Evolutionary conservation across 257 asterid species (phyloP).

Genomic region (Lithospermum erythrorhizon): DNA sequence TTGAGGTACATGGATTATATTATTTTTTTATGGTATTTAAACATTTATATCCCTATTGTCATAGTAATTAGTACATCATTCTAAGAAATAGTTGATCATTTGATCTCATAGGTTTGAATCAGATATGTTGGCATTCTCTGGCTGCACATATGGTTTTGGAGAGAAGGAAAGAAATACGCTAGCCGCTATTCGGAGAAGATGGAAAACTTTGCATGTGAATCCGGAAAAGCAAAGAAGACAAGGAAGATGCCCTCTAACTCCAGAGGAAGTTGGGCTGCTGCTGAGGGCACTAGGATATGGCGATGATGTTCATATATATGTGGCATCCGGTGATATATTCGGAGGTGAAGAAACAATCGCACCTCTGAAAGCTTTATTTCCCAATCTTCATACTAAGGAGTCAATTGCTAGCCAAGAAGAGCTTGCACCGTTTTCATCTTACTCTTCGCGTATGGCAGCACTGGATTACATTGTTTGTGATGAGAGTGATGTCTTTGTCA

Average conservation of each 20-base stretch:
- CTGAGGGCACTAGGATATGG: slow-evolving; percentile 65
- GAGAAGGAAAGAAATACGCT: slow-evolving; percentile 44
- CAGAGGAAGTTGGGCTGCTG: slow-evolving; percentile 74
- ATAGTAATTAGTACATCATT: background rate
- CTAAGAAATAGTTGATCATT: background rate
- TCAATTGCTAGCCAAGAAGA: slow-evolving; percentile 56
- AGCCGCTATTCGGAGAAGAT: slow-evolving; percentile 46
- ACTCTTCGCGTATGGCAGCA: slow-evolving; percentile 78
- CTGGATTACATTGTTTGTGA: slow-evolving; percentile 69
- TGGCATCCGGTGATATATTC: slow-evolving; percentile 67
- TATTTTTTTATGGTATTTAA: too few relatives aligned
- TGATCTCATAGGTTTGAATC: slow-evolving; percentile 52
- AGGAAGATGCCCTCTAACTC: slow-evolving; percentile 68
- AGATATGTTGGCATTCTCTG: slow-evolving; percentile 82
- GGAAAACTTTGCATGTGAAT: slow-evolving; percentile 68
- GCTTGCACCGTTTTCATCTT: slow-evolving; percentile 42
- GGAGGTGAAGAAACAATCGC: slow-evolving; percentile 59
- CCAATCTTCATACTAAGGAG: slow-evolving; percentile 58
- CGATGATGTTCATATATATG: slow-evolving; percentile 54
- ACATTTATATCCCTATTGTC: background rate
- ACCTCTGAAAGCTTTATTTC: slow-evolving; percentile 61
- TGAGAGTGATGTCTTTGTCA: slow-evolving; percentile 63
- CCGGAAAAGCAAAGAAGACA: slow-evolving; percentile 60
- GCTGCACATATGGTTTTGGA: slow-evolving; percentile 76
- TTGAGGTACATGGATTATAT: slow-evolving; percentile 31